These are phyloP conservation scores for Hanseniaspora lachancei DNA, from an alignment of 805 yeast genomes.

Conservation along the genomic window DNA sequence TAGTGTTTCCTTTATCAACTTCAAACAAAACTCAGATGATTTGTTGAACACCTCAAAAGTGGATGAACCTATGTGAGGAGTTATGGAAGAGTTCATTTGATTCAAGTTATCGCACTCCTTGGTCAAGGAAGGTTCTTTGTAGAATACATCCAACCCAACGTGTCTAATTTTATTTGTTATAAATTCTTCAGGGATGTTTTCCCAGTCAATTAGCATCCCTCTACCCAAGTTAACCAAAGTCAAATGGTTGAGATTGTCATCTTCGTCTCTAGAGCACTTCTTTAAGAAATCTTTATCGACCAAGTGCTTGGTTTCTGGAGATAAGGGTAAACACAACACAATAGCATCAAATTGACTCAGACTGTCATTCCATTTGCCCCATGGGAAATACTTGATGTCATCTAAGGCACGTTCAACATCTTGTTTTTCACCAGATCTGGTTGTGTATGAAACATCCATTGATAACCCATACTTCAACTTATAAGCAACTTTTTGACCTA, in stretches of 20 bases:
- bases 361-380: slow-evolving; percentile 20
- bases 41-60: slow-evolving; percentile 35
- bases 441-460: slow-evolving; percentile 46
- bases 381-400: slow-evolving; percentile 28
- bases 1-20: not conserved
- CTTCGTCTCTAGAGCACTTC: slow-evolving; percentile 21
- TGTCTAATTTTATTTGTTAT: slow-evolving; percentile 34
- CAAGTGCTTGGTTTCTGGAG: slow-evolving; percentile 38
- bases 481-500: slow-evolving; percentile 42
- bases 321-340: slow-evolving; percentile 46
- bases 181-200: slow-evolving; percentile 32
- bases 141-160: slow-evolving; percentile 51
- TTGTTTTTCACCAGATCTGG: slow-evolving; percentile 30
- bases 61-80: slow-evolving; percentile 55
- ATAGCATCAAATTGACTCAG: slow-evolving; percentile 37
- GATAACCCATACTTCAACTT: slow-evolving; percentile 39
- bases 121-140: slow-evolving; percentile 35
- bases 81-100: slow-evolving; percentile 29
- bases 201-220: slow-evolving; percentile 42
- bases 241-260: slow-evolving; percentile 27
- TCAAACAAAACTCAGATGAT: slow-evolving; percentile 34
- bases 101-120: slow-evolving; percentile 5
- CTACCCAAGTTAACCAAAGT: slow-evolving; percentile 48
- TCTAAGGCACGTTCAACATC: slow-evolving; percentile 24
- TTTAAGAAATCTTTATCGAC: slow-evolving; percentile 33